These are phyloP conservation scores for Carex littledalei DNA, from an alignment of 176 grass and related monocot species.

Conservation along the genomic window DNA sequence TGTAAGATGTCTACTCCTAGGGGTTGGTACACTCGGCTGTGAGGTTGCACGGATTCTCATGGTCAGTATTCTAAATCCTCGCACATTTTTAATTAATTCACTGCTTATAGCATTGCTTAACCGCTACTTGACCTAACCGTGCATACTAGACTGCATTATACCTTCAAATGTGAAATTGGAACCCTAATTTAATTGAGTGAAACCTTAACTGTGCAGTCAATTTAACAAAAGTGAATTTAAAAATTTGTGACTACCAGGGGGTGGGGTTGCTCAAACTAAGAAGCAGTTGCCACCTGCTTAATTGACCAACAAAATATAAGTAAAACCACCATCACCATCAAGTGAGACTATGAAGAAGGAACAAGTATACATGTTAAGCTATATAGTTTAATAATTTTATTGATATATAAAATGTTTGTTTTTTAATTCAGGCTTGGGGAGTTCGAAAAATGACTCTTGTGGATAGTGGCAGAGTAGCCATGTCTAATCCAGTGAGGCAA, in stretches of 20 bases:
- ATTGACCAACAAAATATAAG: background rate
- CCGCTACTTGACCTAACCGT: background rate
- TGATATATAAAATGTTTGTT: background rate
- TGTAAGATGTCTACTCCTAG: slow-evolving; percentile 59
- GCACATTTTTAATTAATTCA: background rate
- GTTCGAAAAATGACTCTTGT: slow-evolving; percentile 75
- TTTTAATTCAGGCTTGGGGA: slow-evolving; percentile 68
- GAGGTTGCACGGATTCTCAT: slow-evolving; percentile 89
- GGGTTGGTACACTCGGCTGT: slow-evolving; percentile 85
- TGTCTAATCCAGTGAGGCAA: slow-evolving; percentile 72
- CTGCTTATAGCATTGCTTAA: background rate
- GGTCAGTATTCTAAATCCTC: slow-evolving; percentile 37
- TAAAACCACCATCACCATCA: background rate
- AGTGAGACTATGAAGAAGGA: background rate
- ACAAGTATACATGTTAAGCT: background rate
- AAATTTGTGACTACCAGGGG: background rate
- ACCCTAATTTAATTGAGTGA: background rate
- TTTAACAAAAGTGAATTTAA: background rate
- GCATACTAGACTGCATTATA: background rate
- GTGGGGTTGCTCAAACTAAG: background rate
- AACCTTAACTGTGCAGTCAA: background rate
- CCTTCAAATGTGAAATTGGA: background rate
- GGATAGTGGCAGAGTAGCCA: slow-evolving; percentile 51
- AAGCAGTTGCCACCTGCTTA: background rate
- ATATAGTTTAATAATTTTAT: background rate